Conservation (phyloP, 116 monocot genomes). For the Dioscorea cayenensis region DNA sequence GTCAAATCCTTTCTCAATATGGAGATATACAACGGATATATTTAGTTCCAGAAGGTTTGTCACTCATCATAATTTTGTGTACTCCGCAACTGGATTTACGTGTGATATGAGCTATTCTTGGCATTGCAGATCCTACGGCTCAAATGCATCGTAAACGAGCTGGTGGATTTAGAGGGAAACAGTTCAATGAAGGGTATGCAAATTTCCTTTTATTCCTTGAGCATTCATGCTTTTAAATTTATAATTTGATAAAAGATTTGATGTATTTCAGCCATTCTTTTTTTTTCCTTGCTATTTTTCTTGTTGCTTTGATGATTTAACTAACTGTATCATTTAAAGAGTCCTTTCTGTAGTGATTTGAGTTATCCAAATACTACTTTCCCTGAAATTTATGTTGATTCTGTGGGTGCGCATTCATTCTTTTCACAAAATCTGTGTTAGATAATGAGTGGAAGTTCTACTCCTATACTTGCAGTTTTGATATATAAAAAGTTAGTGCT, state of each 20-base stretch:
- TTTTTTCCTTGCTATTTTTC: no score
- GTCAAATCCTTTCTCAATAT: constrained; percentile 61
- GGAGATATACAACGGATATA: constrained; percentile 77
- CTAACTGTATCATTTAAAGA: no score
- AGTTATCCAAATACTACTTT: not conserved
- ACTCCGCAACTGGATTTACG: not conserved
- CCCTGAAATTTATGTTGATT: not conserved
- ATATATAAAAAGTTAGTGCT: no score
- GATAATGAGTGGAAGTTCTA: not conserved
- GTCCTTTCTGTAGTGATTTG: not conserved
- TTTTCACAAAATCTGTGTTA: not conserved
- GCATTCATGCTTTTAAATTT: not conserved
- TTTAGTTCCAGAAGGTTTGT: constrained; percentile 61
- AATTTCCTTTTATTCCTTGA: not conserved
- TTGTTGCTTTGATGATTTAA: no score
- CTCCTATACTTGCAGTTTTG: no score
- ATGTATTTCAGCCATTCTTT: no score
- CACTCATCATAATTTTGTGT: not conserved
- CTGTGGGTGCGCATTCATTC: no score
- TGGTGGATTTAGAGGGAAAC: constrained; percentile 51
- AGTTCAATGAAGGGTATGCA: constrained; percentile 85
- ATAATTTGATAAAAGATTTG: no score
- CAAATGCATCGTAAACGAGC: constrained; percentile 42
- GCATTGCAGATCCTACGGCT: constrained; percentile 35
- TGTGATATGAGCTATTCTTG: not conserved